A percentile compares a stretch with the other conserved stretches of the same genome.
phyloP scores from a whole-genome alignment of 192 early-diverging fungal species.

The Gaertneriomyces sp. region DNA sequence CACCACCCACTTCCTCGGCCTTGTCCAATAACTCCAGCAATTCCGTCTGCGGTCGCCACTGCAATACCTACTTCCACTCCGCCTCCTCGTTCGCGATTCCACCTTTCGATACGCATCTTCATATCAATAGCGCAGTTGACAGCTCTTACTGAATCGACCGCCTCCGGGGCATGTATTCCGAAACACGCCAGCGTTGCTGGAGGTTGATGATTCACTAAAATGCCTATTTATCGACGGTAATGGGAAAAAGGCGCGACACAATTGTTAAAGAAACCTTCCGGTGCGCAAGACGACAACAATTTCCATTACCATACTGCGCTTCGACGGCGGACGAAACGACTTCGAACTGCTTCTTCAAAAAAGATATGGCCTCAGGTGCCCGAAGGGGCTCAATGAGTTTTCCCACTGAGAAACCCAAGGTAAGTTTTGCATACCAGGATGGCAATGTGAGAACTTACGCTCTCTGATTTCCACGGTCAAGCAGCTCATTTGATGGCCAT shows the following conservation, averaged over 20 bases:
- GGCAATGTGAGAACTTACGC: constrained; percentile 20
- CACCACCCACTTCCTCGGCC: neutral
- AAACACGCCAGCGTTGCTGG: too few relatives aligned
- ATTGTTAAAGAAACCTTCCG: too few relatives aligned
- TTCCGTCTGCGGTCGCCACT: constrained; percentile 32
- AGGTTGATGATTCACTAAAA: too few relatives aligned
- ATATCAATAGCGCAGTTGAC: constrained; percentile 27
- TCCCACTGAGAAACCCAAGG: too few relatives aligned
- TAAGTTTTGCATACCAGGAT: neutral
- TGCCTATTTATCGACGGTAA: too few relatives aligned
- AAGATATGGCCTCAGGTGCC: too few relatives aligned
- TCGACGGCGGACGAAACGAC: too few relatives aligned
- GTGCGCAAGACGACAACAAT: too few relatives aligned
- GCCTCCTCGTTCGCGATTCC: constrained; percentile 27
- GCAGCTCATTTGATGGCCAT: constrained; percentile 12
- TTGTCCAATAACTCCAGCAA: constrained; percentile 32
- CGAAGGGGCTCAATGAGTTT: too few relatives aligned
- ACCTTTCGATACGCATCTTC: constrained; percentile 16
- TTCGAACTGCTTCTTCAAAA: too few relatives aligned
- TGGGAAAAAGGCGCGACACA: too few relatives aligned
- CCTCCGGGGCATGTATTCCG: neutral
- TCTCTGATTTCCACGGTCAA: constrained; percentile 33
- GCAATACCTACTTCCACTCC: constrained; percentile 31
- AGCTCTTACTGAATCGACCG: neutral
- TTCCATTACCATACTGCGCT: too few relatives aligned